Evolutionary conservation across 2,329 filamentous ascomycete species (phyloP).

Genomic region (Alternaria hordeiaustralica): DNA sequence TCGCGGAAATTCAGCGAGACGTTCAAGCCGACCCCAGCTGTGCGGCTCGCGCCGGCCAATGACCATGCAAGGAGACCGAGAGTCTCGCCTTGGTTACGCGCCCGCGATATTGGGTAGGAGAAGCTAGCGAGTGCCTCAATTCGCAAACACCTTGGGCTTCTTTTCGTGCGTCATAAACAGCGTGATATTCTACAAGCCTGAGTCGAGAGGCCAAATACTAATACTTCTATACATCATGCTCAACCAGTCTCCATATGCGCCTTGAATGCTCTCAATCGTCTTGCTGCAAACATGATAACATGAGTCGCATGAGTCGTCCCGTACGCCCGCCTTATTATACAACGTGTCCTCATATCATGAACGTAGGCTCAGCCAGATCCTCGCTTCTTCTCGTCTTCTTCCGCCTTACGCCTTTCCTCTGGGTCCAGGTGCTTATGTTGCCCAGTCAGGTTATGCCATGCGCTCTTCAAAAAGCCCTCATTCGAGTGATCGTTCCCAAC

Average conservation of each 20-base stretch:
- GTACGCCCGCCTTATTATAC: conserved; percentile 17
- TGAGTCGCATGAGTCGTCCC: conserved; percentile 14
- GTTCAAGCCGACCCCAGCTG: conserved; percentile 36
- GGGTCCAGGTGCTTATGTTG: conserved; percentile 56
- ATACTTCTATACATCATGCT: conserved; percentile 29
- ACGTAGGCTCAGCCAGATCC: conserved; percentile 42
- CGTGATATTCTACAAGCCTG: conserved; percentile 37
- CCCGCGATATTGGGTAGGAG: conserved; percentile 22
- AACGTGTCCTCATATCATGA: background rate
- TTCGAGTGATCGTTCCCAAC: conserved; percentile 64
- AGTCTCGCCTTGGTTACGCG: conserved; percentile 35
- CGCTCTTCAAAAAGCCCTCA: conserved; percentile 89
- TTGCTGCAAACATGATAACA: conserved; percentile 13
- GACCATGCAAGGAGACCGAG: conserved; percentile 17
- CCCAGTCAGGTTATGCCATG: conserved; percentile 92
- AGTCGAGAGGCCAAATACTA: conserved; percentile 42
- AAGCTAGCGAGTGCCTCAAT: conserved; percentile 1
- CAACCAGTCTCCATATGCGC: conserved; percentile 20
- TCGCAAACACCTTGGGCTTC: background rate
- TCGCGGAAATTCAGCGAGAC: conserved; percentile 21
- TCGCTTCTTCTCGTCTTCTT: conserved; percentile 41
- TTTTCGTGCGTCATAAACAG: conserved; percentile 1
- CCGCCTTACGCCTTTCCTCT: conserved; percentile 42
- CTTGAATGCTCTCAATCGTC: conserved; percentile 40
- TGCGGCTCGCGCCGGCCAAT: conserved; percentile 31